A percentile compares a stretch with the other conserved stretches of the same genome.
Conservation (phyloP, 306 rosid species). For the Quercus mongolica region DNA sequence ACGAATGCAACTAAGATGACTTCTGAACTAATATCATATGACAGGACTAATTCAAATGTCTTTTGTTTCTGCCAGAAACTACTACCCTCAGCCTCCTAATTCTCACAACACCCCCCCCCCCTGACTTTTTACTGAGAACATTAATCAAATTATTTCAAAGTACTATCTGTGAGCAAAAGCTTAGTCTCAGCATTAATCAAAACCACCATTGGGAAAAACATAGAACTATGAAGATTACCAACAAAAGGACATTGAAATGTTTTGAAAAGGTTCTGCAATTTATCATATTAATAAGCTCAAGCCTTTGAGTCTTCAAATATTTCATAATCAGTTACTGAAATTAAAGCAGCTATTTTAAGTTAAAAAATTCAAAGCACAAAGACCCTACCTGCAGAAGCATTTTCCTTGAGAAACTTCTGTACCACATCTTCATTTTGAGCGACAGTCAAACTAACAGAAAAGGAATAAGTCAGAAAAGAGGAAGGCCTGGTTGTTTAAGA, state of each 20-base stretch:
- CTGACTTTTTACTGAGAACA: neutral
- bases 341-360: neutral
- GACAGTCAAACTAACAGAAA: constrained; percentile 60
- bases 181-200: neutral
- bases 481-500: neutral
- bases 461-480: constrained; percentile 12
- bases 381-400: constrained; percentile 61
- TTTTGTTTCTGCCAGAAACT: neutral
- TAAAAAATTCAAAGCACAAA: constrained; percentile 15
- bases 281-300: neutral
- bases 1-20: neutral
- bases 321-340: neutral
- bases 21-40: neutral
- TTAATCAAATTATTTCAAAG: neutral
- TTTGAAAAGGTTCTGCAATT: neutral
- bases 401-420: constrained; percentile 72
- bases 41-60: neutral
- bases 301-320: neutral
- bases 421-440: constrained; percentile 89
- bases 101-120: neutral
- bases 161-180: neutral
- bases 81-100: neutral
- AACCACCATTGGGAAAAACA: neutral
- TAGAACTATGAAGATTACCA: neutral
- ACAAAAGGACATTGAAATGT: neutral